Conservation (phyloP, 164 flowering plant species). For the Umbilicus rupestris region DNA sequence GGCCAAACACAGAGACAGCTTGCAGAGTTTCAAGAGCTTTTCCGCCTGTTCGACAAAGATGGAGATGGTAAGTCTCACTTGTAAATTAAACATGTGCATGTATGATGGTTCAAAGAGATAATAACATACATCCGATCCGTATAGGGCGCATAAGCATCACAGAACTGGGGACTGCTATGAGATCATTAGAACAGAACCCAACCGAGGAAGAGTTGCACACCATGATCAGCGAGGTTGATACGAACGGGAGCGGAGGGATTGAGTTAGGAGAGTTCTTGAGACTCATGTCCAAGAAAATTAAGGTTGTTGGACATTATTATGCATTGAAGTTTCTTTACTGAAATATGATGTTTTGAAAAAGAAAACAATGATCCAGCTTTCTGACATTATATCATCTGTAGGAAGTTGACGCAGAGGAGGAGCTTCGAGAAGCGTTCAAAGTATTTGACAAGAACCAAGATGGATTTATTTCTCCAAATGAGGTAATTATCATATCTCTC, state of each 20-base stretch:
- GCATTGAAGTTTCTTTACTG: too few species aligned
- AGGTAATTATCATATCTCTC: slow-evolving; percentile 23
- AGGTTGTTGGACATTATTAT: neutral
- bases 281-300: slow-evolving; percentile 49
- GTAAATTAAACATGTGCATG: too few species aligned
- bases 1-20: neutral
- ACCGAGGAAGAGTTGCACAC: slow-evolving; percentile 33
- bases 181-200: slow-evolving; percentile 34
- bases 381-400: slow-evolving; percentile 10
- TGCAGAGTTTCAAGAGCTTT: slow-evolving; percentile 8
- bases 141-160: slow-evolving; percentile 42
- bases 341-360: too few species aligned
- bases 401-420: slow-evolving; percentile 47
- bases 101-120: too few species aligned
- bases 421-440: slow-evolving; percentile 47
- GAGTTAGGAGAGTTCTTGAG: slow-evolving; percentile 49
- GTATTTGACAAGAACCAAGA: slow-evolving; percentile 52
- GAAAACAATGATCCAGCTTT: too few species aligned
- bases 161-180: slow-evolving; percentile 36
- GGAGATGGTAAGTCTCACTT: slow-evolving; percentile 12
- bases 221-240: slow-evolving; percentile 45
- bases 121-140: too few species aligned
- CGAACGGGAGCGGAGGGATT: slow-evolving; percentile 42
- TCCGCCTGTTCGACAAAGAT: slow-evolving; percentile 12
- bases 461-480: slow-evolving; percentile 42